Base-by-base conservation (phyloP, 306 rosid genomes). In the Trifolium pratense region DNA sequence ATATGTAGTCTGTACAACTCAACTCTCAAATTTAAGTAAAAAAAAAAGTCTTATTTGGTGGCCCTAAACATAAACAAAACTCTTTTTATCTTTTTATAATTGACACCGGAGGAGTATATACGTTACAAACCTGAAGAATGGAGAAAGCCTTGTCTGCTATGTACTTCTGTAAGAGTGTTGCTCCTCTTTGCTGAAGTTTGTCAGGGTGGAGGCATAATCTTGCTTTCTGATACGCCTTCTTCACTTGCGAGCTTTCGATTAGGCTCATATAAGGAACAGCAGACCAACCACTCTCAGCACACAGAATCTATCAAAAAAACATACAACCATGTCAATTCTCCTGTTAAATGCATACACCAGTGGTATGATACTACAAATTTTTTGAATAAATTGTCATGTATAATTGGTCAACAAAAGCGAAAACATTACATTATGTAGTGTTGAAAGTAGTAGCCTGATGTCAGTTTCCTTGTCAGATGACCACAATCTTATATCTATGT, bases 101-200 rank as follows among this genome's bases (percentile, higher is more conserved):
- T 32, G 7, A 32, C 36, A 32, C 36, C 7, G 3, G 7, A 32
- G 6, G 36, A 32, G 34, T 17, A 65, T 55, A 36, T 61, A 40
- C 14, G 77, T 77, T 46, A 59, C 74, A 25, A 72, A 88, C 98
- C 96, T 94, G 98, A 40, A 94, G 96, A 79, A 89, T 84, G 34
- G 34, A 56, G 34, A 56, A 56, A 56, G 62, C 94, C 84, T 85
- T 91, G 29, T 81, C 87, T 43, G 96, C 92, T 72, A 93, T 73
- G 72, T 86, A 84, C 73, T 89, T 91, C 65, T 93, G 92, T 36
- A 80, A 59, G 14, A 56, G 60, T 56, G 96, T 89, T 26, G 96
- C 97, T 85, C 96, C 92, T 89, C 98, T 86, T 84, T 93, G 97
- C 73, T 91, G 96, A 63, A 93, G 86, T 80, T 91, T 93, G 86